Evolutionary conservation across 2,329 filamentous ascomycete species (phyloP).

Genomic region (Pseudocercospora eumusae): DNA sequence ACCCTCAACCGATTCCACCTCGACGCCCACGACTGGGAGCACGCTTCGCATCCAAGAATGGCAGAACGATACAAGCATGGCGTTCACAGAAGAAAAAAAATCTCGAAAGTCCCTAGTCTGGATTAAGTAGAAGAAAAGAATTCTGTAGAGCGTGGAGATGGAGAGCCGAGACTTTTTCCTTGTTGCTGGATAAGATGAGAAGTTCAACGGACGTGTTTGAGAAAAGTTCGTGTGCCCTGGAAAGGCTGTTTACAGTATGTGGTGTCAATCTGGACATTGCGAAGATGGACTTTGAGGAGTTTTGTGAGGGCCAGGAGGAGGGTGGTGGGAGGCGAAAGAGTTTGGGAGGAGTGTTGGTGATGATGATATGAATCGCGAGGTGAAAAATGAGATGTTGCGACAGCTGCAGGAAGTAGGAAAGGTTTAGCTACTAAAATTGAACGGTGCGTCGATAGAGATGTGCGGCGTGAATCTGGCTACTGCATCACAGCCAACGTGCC

Average conservation of each 20-base stretch:
- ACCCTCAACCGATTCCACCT: constrained; percentile 25
- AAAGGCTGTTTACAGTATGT: constrained; percentile 18
- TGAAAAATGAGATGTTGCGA: neutral
- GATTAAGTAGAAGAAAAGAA: constrained; percentile 10
- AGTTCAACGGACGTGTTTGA: constrained; percentile 14
- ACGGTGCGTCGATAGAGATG: neutral
- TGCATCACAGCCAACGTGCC: constrained; percentile 43
- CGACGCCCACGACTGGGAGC: constrained; percentile 21
- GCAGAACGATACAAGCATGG: constrained; percentile 1
- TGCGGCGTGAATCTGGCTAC: neutral
- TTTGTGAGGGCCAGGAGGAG: constrained; percentile 12
- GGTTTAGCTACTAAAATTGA: neutral
- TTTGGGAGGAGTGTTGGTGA: neutral
- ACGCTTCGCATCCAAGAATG: constrained; percentile 17
- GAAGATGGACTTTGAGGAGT: constrained; percentile 26
- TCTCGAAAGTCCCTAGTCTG: constrained; percentile 21
- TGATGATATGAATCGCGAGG: neutral
- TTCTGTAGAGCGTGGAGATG: too few species aligned
- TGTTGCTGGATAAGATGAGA: too few species aligned
- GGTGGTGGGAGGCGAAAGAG: constrained; percentile 15
- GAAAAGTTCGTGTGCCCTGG: constrained; percentile 24
- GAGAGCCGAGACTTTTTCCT: too few species aligned
- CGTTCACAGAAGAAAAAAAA: constrained; percentile 10
- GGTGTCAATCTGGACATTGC: constrained; percentile 26
- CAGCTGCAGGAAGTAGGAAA: neutral